Percentiles rank a stretch among this genome's conserved stretches.
phyloP scores from a whole-genome alignment of 73 alveolate species.

The Vitrella brassicaformis region DNA sequence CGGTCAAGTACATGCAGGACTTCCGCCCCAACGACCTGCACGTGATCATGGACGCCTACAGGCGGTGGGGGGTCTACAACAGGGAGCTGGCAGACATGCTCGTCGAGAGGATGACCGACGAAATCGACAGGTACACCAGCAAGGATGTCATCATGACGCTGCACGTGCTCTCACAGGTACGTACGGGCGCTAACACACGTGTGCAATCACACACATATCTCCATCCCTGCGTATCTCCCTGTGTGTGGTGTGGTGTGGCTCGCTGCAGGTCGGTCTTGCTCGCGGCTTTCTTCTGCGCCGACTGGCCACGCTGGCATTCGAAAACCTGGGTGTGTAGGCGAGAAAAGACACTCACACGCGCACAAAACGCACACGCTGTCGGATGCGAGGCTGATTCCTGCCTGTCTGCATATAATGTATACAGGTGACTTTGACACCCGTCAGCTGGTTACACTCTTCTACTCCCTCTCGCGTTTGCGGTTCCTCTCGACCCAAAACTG shows the following conservation, averaged over 20 bases:
- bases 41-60: constrained; percentile 23
- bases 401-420: no score
- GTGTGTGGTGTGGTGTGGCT: neutral
- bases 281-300: constrained; percentile 28
- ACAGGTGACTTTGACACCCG: no score
- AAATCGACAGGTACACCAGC: constrained; percentile 1
- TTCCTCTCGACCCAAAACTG: neutral
- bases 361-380: no score
- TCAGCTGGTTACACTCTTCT: neutral
- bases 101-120: constrained; percentile 23
- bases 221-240: neutral
- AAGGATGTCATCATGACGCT: neutral
- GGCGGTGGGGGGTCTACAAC: constrained; percentile 28
- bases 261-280: neutral
- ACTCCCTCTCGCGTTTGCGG: neutral
- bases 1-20: constrained; percentile 10
- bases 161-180: no score
- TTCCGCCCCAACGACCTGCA: constrained; percentile 5
- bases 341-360: no score
- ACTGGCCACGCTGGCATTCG: constrained; percentile 16
- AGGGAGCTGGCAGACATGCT: constrained; percentile 26
- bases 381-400: no score
- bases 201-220: no score
- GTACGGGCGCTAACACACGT: no score
- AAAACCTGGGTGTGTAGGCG: no score